phyloP scores from a whole-genome alignment of 2,329 filamentous ascomycete genomes.

The Trichoderma koningii region DNA sequence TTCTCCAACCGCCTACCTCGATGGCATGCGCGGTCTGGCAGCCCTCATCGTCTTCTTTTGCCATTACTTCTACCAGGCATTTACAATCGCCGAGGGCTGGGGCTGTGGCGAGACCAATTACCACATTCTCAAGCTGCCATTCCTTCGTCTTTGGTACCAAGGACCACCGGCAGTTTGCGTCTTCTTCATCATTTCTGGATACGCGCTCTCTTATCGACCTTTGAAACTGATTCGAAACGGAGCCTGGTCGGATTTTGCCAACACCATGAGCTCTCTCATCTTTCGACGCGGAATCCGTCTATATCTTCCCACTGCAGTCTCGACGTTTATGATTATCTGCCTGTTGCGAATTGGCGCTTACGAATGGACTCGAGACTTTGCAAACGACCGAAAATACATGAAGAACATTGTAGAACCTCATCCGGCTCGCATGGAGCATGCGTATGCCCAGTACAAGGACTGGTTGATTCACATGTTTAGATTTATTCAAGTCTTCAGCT shows the following conservation, averaged over 20 bases:
- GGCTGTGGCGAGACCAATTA: conserved; percentile 49
- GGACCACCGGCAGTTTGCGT: conserved; percentile 60
- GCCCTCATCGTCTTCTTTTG: conserved; percentile 60
- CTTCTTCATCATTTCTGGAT: conserved; percentile 65
- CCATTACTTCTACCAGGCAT: conserved; percentile 57
- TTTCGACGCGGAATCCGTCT: conserved; percentile 56
- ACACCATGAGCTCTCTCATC: conserved; percentile 51
- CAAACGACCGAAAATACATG: conserved; percentile 46
- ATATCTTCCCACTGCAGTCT: conserved; percentile 54
- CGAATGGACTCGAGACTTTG: conserved; percentile 52
- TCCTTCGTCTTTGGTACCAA: conserved; percentile 56
- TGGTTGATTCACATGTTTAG: conserved; percentile 53
- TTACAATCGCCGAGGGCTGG: conserved; percentile 54
- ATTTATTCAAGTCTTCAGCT: conserved; percentile 55
- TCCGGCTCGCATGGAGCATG: conserved; percentile 43
- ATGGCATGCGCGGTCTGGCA: conserved; percentile 59
- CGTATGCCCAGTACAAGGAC: conserved; percentile 46
- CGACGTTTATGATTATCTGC: conserved; percentile 51
- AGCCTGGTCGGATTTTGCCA: conserved; percentile 45
- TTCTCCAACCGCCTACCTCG: conserved; percentile 59
- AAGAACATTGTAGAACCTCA: conserved; percentile 54
- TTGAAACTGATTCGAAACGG: conserved; percentile 49
- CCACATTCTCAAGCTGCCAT: conserved; percentile 54
- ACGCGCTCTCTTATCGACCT: conserved; percentile 58
- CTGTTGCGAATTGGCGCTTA: conserved; percentile 51